phyloP scores from a whole-genome alignment of 805 yeast species.

The Maudiozyma serrabonitensis region DNA sequence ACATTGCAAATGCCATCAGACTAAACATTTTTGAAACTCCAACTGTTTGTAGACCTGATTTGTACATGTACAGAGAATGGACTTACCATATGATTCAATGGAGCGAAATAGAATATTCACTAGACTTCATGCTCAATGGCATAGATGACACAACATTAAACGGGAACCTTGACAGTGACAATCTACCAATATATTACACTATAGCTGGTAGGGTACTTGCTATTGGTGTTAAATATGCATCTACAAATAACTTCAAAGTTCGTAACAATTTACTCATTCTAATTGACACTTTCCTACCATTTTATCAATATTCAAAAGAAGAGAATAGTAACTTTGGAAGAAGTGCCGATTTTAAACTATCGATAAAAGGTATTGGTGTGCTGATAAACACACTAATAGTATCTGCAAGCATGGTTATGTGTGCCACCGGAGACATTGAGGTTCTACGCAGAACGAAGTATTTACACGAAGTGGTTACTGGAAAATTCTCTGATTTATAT shows the following conservation, averaged over 20 bases:
- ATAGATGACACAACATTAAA: conserved; percentile 3
- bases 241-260: conserved; percentile 47
- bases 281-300: conserved; percentile 24
- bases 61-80: conserved; percentile 54
- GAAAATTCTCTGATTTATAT: conserved; percentile 25
- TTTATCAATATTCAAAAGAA: conserved; percentile 31
- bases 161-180: conserved; percentile 43
- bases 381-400: conserved; percentile 53
- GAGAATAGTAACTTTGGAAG: neutral
- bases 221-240: conserved; percentile 68
- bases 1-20: conserved; percentile 51
- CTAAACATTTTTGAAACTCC: conserved; percentile 33
- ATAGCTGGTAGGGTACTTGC: conserved; percentile 70
- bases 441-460: conserved; percentile 63
- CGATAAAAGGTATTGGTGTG: conserved; percentile 41
- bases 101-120: conserved; percentile 44
- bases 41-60: conserved; percentile 52
- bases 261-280: conserved; percentile 34
- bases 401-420: conserved; percentile 66
- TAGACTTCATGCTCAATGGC: conserved; percentile 16
- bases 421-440: conserved; percentile 84
- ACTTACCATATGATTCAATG: conserved; percentile 63
- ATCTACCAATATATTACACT: conserved; percentile 50
- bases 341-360: conserved; percentile 46
- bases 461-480: conserved; percentile 48